Conservation (phyloP, 1,139 yeast genomes). For the Yamadazyma buinensis region DNA sequence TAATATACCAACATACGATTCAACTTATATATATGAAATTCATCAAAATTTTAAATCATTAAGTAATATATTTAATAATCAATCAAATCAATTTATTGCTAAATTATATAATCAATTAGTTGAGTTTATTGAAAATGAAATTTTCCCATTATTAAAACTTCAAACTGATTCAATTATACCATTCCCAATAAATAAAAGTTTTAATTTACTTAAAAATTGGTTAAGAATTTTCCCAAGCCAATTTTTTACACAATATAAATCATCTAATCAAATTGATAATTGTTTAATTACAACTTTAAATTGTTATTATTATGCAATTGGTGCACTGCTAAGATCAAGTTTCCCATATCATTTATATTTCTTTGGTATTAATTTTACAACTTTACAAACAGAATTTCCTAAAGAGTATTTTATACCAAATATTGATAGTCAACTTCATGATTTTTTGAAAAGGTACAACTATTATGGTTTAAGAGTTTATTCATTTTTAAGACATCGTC, state of each 20-base stretch:
- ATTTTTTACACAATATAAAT: constrained; percentile 15
- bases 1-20: constrained; percentile 25
- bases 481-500: constrained; percentile 24
- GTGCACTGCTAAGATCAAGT: constrained; percentile 23
- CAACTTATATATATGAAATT: constrained; percentile 21
- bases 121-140: constrained; percentile 5
- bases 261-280: constrained; percentile 8
- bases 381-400: constrained; percentile 14
- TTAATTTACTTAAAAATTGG: constrained; percentile 23
- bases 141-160: constrained; percentile 5
- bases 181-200: constrained; percentile 19
- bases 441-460: constrained; percentile 22
- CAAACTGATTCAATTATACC: constrained; percentile 12
- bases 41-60: constrained; percentile 18
- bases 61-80: constrained; percentile 10
- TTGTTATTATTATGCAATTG: constrained; percentile 23
- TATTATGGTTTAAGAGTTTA: constrained; percentile 24
- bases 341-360: constrained; percentile 24
- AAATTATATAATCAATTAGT: constrained; percentile 3
- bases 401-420: constrained; percentile 14
- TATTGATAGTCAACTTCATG: constrained; percentile 12
- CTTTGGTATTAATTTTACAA: constrained; percentile 21
- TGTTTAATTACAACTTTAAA: constrained; percentile 18
- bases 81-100: constrained; percentile 1
- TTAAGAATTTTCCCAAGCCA: constrained; percentile 19